A percentile compares a stretch with the other conserved stretches of the same genome.
Conservation (phyloP, 1,284 basidiomycete genomes). For the Puccinia coronata region DNA sequence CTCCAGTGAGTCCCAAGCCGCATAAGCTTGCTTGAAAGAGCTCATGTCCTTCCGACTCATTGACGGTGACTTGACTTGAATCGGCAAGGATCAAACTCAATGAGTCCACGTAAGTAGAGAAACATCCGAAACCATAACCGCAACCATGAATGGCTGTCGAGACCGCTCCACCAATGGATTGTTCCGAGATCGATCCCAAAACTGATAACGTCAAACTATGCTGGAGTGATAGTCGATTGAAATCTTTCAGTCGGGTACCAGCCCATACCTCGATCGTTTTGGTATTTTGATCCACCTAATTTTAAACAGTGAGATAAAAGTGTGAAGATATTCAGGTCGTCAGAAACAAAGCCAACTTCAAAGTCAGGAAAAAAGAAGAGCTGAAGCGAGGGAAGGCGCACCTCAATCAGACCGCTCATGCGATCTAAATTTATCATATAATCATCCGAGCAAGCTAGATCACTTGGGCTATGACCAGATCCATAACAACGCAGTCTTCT, state of each 20-base stretch:
- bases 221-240: constrained; percentile 65
- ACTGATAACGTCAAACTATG: constrained; percentile 79
- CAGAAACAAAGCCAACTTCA: constrained; percentile 16
- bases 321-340: constrained; percentile 34
- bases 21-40: constrained; percentile 91
- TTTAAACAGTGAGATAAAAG: constrained; percentile 5
- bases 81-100: constrained; percentile 74
- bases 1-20: constrained; percentile 87
- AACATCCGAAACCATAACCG: constrained; percentile 75
- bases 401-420: constrained; percentile 54
- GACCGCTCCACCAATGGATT: constrained; percentile 89
- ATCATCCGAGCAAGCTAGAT: constrained; percentile 64
- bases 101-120: constrained; percentile 78
- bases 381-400: constrained; percentile 64
- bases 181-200: constrained; percentile 94
- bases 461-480: constrained; percentile 87
- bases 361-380: constrained; percentile 44
- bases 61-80: constrained; percentile 70
- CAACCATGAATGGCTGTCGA: constrained; percentile 94
- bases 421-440: constrained; percentile 58
- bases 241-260: constrained; percentile 59
- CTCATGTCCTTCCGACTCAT: constrained; percentile 68
- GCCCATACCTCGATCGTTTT: constrained; percentile 66
- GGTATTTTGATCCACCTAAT: constrained; percentile 72
- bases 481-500: constrained; percentile 79